Conservation (phyloP, 108 stramenopile species). For the Nitzschia inconspicua region DNA sequence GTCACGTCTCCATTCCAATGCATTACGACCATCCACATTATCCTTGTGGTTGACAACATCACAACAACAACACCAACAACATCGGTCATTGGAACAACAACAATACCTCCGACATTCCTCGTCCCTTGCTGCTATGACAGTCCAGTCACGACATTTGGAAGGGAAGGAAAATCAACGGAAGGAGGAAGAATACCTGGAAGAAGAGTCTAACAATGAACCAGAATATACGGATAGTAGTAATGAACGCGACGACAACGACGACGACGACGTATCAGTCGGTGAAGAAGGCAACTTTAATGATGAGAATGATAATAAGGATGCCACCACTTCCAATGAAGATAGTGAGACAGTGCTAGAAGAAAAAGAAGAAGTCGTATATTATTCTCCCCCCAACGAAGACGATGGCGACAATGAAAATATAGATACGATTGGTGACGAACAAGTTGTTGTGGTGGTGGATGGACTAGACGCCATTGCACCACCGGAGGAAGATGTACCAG, state of each 20-base stretch:
- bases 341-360: neutral
- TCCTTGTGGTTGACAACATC: too few species aligned
- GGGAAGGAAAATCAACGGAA: neutral
- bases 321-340: neutral
- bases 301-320: neutral
- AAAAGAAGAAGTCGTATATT: neutral
- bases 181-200: neutral
- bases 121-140: neutral
- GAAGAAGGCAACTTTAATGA: neutral
- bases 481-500: neutral
- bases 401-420: neutral
- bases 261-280: neutral
- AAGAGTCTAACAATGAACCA: neutral
- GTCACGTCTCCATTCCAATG: neutral
- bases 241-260: neutral
- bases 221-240: conserved; percentile 1
- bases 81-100: neutral
- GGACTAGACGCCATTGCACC: neutral
- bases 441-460: neutral
- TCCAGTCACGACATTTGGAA: neutral
- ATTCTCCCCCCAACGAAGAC: neutral
- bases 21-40: neutral
- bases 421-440: neutral
- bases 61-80: too few species aligned
- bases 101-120: neutral